These are phyloP conservation scores for Rubroshorea leprosula DNA, from an alignment of 345 rosid species.

Conservation along the genomic window DNA sequence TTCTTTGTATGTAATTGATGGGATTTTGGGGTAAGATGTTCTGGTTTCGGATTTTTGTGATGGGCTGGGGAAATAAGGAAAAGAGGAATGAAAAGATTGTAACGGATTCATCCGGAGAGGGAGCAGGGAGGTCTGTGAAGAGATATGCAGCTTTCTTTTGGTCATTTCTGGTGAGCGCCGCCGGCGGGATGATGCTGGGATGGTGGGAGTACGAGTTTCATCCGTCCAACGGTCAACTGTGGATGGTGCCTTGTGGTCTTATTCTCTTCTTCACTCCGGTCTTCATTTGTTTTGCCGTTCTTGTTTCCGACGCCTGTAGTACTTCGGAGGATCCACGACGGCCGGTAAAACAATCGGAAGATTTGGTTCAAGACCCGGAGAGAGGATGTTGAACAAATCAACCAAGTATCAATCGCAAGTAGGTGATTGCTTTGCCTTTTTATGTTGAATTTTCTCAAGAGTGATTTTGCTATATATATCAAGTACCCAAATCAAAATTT, in stretches of 20 bases:
- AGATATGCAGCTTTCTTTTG: slow-evolving; percentile 19
- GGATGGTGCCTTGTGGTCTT: slow-evolving; percentile 85
- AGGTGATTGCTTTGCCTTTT: not conserved
- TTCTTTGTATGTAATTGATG: no score
- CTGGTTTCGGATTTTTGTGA: not conserved
- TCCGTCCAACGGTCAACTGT: slow-evolving; percentile 49
- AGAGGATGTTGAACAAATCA: slow-evolving; percentile 12
- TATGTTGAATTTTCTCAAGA: not conserved
- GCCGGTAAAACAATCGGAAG: not conserved
- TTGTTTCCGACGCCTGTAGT: slow-evolving; percentile 35
- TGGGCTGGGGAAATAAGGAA: not conserved
- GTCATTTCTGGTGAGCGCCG: slow-evolving; percentile 31
- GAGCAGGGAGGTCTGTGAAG: slow-evolving; percentile 7
- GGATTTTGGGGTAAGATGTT: not conserved
- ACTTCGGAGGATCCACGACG: slow-evolving; percentile 2
- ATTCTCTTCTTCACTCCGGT: slow-evolving; percentile 56
- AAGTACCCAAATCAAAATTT: no score
- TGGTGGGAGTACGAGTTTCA: slow-evolving; percentile 55
- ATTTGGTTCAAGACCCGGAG: slow-evolving; percentile 19
- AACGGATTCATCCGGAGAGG: slow-evolving; percentile 11
- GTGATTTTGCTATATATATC: not conserved
- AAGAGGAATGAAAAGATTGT: not conserved
- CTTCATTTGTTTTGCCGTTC: slow-evolving; percentile 35
- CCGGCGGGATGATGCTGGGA: slow-evolving; percentile 45
- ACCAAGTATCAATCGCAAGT: not conserved